Conservation (phyloP, 106 monocot species). For the Dioscorea zingiberensis region DNA sequence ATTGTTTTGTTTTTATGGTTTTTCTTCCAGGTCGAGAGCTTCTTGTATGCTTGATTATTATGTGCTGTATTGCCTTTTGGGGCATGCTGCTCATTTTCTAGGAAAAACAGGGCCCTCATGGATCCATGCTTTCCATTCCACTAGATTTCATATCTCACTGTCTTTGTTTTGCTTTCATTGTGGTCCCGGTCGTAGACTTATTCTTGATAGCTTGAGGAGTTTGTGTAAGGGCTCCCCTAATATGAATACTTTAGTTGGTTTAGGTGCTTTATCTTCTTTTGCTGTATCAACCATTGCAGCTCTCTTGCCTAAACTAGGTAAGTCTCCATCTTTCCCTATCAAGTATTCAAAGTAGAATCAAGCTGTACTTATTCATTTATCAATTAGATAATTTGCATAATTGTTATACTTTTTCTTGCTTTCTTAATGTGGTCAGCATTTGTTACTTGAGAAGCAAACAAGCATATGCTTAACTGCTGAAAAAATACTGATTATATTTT, state of each 20-base stretch:
- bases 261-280: slow-evolving; percentile 97
- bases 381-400: too few relatives aligned
- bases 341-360: too few relatives aligned
- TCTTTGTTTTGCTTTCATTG: slow-evolving; percentile 83
- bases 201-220: slow-evolving; percentile 72
- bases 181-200: slow-evolving; percentile 89
- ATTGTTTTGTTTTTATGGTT: too few relatives aligned
- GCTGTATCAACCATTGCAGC: slow-evolving; percentile 80
- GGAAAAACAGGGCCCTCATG: slow-evolving; percentile 54
- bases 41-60: slow-evolving; percentile 93
- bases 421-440: too few relatives aligned
- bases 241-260: slow-evolving; percentile 98
- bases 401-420: too few relatives aligned
- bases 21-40: slow-evolving; percentile 79
- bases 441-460: too few relatives aligned
- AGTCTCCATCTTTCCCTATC: background rate
- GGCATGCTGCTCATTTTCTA: slow-evolving; percentile 79
- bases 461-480: too few relatives aligned
- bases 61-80: slow-evolving; percentile 93
- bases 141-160: slow-evolving; percentile 76
- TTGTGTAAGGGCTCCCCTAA: slow-evolving; percentile 84
- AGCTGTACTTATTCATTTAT: too few relatives aligned
- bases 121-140: slow-evolving; percentile 82
- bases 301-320: slow-evolving; percentile 85
- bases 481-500: too few relatives aligned